Evolutionary conservation across 2,329 filamentous ascomycete genomes (phyloP).

Genomic region (Myriosclerotinia duriaeana): DNA sequence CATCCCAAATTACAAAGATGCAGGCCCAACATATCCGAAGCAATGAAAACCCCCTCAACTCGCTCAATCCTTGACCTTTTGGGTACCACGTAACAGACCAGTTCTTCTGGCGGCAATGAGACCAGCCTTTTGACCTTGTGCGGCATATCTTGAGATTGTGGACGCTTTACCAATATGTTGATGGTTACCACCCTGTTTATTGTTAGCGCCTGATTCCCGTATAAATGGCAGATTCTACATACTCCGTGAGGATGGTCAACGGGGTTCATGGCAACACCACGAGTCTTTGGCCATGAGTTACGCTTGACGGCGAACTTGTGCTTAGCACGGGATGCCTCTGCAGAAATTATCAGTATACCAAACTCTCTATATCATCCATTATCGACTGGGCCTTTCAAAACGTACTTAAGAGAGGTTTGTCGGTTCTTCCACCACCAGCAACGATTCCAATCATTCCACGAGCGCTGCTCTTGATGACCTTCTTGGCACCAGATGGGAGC

Average conservation of each 20-base stretch:
- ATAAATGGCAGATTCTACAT: slow-evolving; percentile 26
- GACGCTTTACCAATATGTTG: slow-evolving; percentile 97
- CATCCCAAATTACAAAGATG: slow-evolving; percentile 41
- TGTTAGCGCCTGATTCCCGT: slow-evolving; percentile 46
- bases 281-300: slow-evolving; percentile 99
- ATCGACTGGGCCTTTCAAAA: slow-evolving; percentile 34
- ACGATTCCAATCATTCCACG: slow-evolving; percentile 99
- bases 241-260: slow-evolving; percentile 97
- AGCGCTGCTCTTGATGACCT: slow-evolving; percentile 87
- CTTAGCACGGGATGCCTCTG: slow-evolving; percentile 98
- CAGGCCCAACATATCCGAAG: slow-evolving; percentile 40
- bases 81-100: slow-evolving; percentile 99
- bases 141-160: slow-evolving; percentile 97
- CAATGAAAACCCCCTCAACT: slow-evolving; percentile 38
- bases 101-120: slow-evolving; percentile 99
- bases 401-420: slow-evolving; percentile 96
- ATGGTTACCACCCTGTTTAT: slow-evolving; percentile 78
- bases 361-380: background rate
- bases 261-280: slow-evolving; percentile 99
- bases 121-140: slow-evolving; percentile 99
- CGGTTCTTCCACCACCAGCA: slow-evolving; percentile 97
- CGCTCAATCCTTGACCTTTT: slow-evolving; percentile 96
- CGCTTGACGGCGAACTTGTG: slow-evolving; percentile 99
- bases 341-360: slow-evolving; percentile 46
- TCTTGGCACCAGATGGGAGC: slow-evolving; percentile 98